Percentiles rank a stretch among this genome's conserved stretches.
phyloP scores from a whole-genome alignment of 106 monocot species.

The Dioscorea dumetorum region DNA sequence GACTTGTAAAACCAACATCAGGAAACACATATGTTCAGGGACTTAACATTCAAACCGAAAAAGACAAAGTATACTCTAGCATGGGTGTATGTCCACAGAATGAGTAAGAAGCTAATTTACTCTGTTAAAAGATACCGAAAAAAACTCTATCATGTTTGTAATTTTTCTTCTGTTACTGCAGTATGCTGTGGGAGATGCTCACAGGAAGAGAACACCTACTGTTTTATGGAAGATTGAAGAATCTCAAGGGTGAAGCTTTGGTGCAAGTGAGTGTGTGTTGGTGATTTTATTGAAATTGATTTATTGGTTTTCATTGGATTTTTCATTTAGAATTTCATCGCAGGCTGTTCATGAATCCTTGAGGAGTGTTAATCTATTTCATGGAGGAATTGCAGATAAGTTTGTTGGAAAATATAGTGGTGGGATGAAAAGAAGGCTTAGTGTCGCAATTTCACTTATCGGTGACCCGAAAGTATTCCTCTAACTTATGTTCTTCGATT shows the following conservation, averaged over 20 bases:
- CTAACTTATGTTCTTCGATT: not conserved
- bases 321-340: not conserved
- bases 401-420: conserved; percentile 55
- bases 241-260: conserved; percentile 57
- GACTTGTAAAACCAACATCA: conserved; percentile 51
- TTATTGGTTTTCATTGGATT: not conserved
- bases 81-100: conserved; percentile 89
- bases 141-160: not conserved
- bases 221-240: conserved; percentile 81
- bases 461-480: conserved; percentile 42
- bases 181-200: conserved; percentile 82
- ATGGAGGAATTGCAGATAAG: conserved; percentile 44
- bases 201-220: conserved; percentile 74
- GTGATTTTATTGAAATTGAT: not conserved
- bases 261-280: conserved; percentile 31
- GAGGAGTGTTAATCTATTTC: conserved; percentile 48
- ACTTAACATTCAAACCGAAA: conserved; percentile 37
- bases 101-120: conserved; percentile 41
- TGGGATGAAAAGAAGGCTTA: conserved; percentile 71
- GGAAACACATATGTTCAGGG: conserved; percentile 57
- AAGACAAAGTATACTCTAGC: conserved; percentile 49
- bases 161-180: conserved; percentile 13
- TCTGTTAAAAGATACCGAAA: not conserved
- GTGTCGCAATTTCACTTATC: conserved; percentile 62
- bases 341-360: conserved; percentile 65